A percentile compares a stretch with the other conserved stretches of the same genome.
These are phyloP conservation scores for Colletotrichum magnum DNA, from an alignment of 2,329 filamentous ascomycete species.

Conservation along the genomic window DNA sequence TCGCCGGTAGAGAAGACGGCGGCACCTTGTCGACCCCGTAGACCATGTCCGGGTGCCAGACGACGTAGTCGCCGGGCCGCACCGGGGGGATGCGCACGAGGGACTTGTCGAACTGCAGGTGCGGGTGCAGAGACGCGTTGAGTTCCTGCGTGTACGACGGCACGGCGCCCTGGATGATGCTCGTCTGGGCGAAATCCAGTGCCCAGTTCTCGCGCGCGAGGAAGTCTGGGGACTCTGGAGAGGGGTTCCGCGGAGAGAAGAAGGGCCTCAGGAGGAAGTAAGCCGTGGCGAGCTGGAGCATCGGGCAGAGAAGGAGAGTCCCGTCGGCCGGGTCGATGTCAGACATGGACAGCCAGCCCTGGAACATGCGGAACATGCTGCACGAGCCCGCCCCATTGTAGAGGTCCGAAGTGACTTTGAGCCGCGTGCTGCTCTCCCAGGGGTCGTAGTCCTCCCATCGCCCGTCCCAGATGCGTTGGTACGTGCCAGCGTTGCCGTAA, in stretches of 20 bases:
- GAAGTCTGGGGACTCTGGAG: conserved; percentile 51
- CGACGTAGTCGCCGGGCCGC: conserved; percentile 81
- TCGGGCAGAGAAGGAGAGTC: conserved; percentile 80
- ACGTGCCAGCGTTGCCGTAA: conserved; percentile 72
- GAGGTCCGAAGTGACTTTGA: conserved; percentile 67
- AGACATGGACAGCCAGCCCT: conserved; percentile 68
- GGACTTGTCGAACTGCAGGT: conserved; percentile 75
- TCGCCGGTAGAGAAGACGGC: conserved; percentile 39
- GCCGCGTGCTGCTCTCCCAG: conserved; percentile 68
- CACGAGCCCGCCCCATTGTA: conserved; percentile 72
- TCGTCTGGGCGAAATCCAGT: conserved; percentile 59
- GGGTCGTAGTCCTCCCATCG: conserved; percentile 70
- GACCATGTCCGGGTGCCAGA: conserved; percentile 80
- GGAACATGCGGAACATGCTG: conserved; percentile 72
- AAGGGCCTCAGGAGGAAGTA: conserved; percentile 86
- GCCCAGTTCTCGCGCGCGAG: conserved; percentile 67
- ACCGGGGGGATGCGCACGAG: conserved; percentile 81
- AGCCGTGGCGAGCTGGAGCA: conserved; percentile 73
- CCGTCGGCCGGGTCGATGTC: conserved; percentile 76
- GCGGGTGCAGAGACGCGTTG: conserved; percentile 77
- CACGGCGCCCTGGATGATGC: conserved; percentile 78
- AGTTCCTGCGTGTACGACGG: conserved; percentile 81
- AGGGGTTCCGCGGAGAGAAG: conserved; percentile 64
- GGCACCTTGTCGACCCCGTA: conserved; percentile 76
- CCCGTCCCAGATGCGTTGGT: conserved; percentile 67